Evolutionary conservation across 495 filamentous ascomycete species (phyloP).

Genomic region (Darksidea phi): DNA sequence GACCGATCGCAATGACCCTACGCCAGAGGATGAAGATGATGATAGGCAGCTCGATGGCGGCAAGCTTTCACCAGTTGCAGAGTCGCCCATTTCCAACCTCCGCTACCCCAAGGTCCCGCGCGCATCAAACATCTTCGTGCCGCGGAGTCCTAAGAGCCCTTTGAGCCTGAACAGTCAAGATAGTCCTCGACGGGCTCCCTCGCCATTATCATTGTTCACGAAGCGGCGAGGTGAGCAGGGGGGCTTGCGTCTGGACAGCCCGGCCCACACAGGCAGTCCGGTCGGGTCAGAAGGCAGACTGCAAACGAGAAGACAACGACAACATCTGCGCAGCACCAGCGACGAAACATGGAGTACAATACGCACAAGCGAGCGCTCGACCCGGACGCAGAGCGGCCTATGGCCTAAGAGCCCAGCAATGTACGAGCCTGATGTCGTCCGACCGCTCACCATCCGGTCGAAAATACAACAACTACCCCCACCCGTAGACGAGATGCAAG

Average conservation of each 20-base stretch:
- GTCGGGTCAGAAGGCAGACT: neutral
- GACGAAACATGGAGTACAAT: constrained; percentile 12
- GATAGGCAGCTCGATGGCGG: constrained; percentile 34
- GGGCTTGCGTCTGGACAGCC: constrained; percentile 33
- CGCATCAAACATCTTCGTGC: constrained; percentile 42
- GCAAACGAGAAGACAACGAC: neutral
- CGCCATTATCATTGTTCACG: constrained; percentile 34
- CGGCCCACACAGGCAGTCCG: constrained; percentile 28
- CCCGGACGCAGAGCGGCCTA: constrained; percentile 24
- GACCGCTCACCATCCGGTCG: constrained; percentile 14
- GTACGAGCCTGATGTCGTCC: constrained; percentile 16
- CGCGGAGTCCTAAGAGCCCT: constrained; percentile 37
- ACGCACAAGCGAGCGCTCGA: neutral
- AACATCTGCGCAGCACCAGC: constrained; percentile 25
- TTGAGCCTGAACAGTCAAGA: constrained; percentile 10
- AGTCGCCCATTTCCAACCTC: constrained; percentile 43
- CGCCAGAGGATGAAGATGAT: constrained; percentile 42
- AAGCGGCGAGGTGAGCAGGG: constrained; percentile 37
- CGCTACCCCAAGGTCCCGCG: constrained; percentile 45
- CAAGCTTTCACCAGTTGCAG: constrained; percentile 41
- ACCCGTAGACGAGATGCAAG: constrained; percentile 6
- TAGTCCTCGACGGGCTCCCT: constrained; percentile 2
- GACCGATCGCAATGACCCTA: constrained; percentile 42
- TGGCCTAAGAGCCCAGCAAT: constrained; percentile 29
- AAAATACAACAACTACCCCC: neutral